Evolutionary conservation across 2,329 filamentous ascomycete species (phyloP).

Genomic region (Bertia moriformis): DNA sequence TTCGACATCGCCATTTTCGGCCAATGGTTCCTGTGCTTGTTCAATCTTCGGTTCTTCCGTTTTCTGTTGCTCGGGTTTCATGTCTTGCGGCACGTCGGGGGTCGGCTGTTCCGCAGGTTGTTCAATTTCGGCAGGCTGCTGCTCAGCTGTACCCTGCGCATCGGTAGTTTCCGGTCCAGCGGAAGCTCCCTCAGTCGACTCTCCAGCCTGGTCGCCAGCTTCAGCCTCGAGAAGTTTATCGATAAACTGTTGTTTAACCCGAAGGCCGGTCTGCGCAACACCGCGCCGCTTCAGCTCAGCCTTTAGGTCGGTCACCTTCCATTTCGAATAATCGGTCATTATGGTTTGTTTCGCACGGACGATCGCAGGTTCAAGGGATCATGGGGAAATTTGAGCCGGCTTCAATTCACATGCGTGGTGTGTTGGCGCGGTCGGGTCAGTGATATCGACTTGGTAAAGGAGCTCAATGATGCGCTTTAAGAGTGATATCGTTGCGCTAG

Average conservation of each 20-base stretch:
- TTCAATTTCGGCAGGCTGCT: too few relatives aligned
- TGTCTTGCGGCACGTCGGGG: background rate
- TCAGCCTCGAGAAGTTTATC: background rate
- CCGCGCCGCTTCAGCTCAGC: slow-evolving; percentile 1
- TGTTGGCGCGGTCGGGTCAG: too few relatives aligned
- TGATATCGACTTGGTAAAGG: too few relatives aligned
- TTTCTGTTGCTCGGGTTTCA: too few relatives aligned
- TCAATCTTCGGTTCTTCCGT: background rate
- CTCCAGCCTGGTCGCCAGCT: background rate
- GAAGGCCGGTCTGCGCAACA: background rate
- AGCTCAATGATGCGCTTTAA: too few relatives aligned
- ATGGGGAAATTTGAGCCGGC: too few relatives aligned
- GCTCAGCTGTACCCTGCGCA: background rate
- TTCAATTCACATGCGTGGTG: too few relatives aligned
- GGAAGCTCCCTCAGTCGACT: background rate
- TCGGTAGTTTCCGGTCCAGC: background rate
- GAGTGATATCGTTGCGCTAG: too few relatives aligned
- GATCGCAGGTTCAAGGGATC: too few relatives aligned
- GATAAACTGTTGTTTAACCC: background rate
- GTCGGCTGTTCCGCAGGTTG: background rate
- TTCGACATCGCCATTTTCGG: background rate
- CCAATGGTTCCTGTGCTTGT: background rate
- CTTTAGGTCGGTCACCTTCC: background rate
- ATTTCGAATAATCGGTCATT: background rate
- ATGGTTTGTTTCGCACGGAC: too few relatives aligned